phyloP scores from a whole-genome alignment of 345 rosid genomes.

The Gossypium arboreum region DNA sequence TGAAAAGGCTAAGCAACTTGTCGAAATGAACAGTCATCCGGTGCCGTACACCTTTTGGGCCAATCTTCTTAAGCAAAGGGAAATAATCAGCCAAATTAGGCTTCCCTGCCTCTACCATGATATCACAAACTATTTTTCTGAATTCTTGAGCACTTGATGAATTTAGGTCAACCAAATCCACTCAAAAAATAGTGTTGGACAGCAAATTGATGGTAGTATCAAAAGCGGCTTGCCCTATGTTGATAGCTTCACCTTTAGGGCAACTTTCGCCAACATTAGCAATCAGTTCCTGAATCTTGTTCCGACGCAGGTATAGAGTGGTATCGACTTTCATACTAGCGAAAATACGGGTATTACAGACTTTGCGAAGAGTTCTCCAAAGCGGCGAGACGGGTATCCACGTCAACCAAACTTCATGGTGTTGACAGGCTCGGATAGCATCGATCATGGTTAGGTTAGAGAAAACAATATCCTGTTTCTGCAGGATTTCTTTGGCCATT shows the following conservation, averaged over 20 bases:
- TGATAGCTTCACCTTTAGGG: constrained; percentile 27
- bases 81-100: constrained; percentile 42
- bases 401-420: constrained; percentile 24
- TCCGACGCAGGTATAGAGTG: constrained; percentile 25
- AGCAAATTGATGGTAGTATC: constrained; percentile 34
- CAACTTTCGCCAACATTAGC: constrained; percentile 21
- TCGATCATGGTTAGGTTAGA: constrained; percentile 29
- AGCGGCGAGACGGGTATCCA: constrained; percentile 39
- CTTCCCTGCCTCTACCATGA: constrained; percentile 40
- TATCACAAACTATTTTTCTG: constrained; percentile 25
- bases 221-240: constrained; percentile 39
- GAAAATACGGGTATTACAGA: constrained; percentile 31
- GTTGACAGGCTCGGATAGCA: constrained; percentile 29
- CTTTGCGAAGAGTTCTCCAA: constrained; percentile 43
- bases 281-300: constrained; percentile 29
- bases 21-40: not conserved
- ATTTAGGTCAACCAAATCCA: constrained; percentile 33
- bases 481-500: constrained; percentile 39
- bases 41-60: constrained; percentile 23
- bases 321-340: constrained; percentile 33
- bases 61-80: constrained; percentile 36
- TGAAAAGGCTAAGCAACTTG: constrained; percentile 24
- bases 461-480: constrained; percentile 37
- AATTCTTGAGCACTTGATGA: constrained; percentile 19
- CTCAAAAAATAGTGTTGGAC: constrained; percentile 39